A percentile compares a stretch with the other conserved stretches of the same genome.
Conservation (phyloP, 768 basidiomycete species). For the Peribolospora kevripleyi region DNA sequence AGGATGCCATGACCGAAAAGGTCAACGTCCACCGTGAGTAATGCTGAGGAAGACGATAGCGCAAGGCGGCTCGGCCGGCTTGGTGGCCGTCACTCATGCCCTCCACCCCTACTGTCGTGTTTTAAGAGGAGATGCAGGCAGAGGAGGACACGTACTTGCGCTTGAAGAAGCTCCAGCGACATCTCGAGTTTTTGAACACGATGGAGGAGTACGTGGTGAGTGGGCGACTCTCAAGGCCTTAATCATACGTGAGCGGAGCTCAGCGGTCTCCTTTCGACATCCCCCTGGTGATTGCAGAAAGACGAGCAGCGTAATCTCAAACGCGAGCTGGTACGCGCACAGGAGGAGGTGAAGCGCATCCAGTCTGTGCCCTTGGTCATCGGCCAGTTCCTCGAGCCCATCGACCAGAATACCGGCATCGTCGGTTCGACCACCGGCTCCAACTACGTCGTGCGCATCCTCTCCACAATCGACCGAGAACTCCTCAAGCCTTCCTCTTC, state of each 20-base stretch:
- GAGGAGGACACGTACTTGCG: conserved; percentile 80
- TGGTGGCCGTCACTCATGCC: conserved; percentile 61
- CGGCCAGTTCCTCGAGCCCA: conserved; percentile 95
- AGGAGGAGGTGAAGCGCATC: conserved; percentile 98
- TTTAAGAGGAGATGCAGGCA: no score
- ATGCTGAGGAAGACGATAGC: no score
- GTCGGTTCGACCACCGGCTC: conserved; percentile 94
- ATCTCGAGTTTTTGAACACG: conserved; percentile 61
- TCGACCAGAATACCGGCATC: conserved; percentile 89
- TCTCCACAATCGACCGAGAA: conserved; percentile 90
- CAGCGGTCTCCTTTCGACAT: conserved; percentile 15
- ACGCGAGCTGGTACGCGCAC: conserved; percentile 89
- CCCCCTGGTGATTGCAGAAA: conserved; percentile 88
- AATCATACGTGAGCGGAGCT: neutral
- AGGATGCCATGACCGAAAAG: no score
- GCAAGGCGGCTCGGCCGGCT: conserved; percentile 50
- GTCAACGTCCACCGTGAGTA: no score
- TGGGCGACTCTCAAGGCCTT: neutral
- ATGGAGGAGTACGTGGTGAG: neutral
- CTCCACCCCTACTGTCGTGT: conserved; percentile 30
- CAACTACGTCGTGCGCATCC: conserved; percentile 91
- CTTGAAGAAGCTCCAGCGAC: conserved; percentile 85
- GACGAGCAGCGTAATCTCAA: conserved; percentile 96
- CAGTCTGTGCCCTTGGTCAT: conserved; percentile 97
- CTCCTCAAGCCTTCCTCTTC: conserved; percentile 89